These are phyloP conservation scores for Clonostachys byssicola DNA, from an alignment of 2,329 filamentous ascomycete species.

Conservation along the genomic window DNA sequence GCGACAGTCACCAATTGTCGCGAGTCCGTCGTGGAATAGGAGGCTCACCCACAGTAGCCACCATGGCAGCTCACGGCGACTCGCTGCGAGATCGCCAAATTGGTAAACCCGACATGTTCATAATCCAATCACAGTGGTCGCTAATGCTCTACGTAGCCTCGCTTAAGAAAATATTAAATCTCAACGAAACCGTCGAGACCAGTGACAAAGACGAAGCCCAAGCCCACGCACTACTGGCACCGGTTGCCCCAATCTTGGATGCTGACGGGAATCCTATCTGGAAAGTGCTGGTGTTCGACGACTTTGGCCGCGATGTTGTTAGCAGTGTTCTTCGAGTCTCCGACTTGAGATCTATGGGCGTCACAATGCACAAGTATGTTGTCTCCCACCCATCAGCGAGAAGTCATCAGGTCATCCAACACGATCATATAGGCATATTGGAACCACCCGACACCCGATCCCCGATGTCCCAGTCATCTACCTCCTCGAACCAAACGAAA, in stretches of 20 bases:
- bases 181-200: slow-evolving; percentile 70
- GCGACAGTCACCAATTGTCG: no score
- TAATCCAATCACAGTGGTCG: not conserved
- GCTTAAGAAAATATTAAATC: slow-evolving; percentile 91
- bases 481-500: slow-evolving; percentile 80
- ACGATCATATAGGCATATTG: slow-evolving; percentile 62
- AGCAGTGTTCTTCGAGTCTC: slow-evolving; percentile 93
- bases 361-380: slow-evolving; percentile 86
- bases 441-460: slow-evolving; percentile 79
- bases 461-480: slow-evolving; percentile 96
- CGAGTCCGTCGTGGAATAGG: no score
- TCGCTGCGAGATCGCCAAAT: slow-evolving; percentile 48
- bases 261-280: slow-evolving; percentile 90
- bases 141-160: slow-evolving; percentile 53
- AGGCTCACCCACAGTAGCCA: slow-evolving; percentile 4
- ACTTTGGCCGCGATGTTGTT: slow-evolving; percentile 87
- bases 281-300: slow-evolving; percentile 97
- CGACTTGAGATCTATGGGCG: slow-evolving; percentile 88
- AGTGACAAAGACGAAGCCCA: slow-evolving; percentile 59
- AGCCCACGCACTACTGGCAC: slow-evolving; percentile 60
- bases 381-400: not conserved
- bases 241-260: slow-evolving; percentile 76
- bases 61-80: slow-evolving; percentile 40
- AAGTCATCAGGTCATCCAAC: slow-evolving; percentile 12
- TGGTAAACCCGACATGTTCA: slow-evolving; percentile 19